Conservation (phyloP, 441 rosid species). For the Jatropha multifida region DNA sequence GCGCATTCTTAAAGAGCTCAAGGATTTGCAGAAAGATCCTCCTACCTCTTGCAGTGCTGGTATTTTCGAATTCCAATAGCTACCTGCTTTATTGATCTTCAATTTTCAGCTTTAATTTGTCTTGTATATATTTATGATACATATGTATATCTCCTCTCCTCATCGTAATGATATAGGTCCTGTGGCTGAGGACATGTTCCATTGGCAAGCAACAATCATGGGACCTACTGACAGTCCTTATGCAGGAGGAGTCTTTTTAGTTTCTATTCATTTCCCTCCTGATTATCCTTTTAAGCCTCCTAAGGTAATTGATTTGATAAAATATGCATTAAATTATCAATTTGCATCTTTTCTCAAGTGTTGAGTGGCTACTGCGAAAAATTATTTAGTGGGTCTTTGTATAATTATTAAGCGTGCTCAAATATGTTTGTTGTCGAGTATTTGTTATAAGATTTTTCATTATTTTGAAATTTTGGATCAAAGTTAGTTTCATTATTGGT, state of each 20-base stretch:
- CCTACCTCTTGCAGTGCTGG: conserved; percentile 86
- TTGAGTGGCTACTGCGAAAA: background rate
- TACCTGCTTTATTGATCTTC: background rate
- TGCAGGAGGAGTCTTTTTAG: conserved; percentile 70
- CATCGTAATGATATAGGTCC: conserved; percentile 45
- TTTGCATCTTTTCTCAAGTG: background rate
- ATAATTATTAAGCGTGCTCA: background rate
- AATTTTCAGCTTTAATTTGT: background rate
- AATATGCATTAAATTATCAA: background rate
- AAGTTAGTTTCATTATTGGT: background rate
- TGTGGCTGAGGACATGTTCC: conserved; percentile 72
- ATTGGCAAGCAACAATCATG: conserved; percentile 91
- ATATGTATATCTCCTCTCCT: background rate
- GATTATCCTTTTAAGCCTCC: conserved; percentile 87
- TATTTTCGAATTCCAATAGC: conserved; percentile 5
- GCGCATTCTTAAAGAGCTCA: conserved; percentile 71
- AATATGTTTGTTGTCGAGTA: too few relatives aligned
- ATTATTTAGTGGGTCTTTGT: background rate
- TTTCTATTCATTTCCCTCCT: conserved; percentile 75
- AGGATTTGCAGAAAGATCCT: conserved; percentile 72
- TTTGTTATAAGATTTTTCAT: background rate
- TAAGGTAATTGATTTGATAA: conserved; percentile 36
- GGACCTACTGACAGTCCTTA: conserved; percentile 83
- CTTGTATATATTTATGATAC: too few relatives aligned
- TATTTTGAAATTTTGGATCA: background rate